Evolutionary conservation across 78 protist species (phyloP).

Genomic region (Dictyostelium capitatum): DNA sequence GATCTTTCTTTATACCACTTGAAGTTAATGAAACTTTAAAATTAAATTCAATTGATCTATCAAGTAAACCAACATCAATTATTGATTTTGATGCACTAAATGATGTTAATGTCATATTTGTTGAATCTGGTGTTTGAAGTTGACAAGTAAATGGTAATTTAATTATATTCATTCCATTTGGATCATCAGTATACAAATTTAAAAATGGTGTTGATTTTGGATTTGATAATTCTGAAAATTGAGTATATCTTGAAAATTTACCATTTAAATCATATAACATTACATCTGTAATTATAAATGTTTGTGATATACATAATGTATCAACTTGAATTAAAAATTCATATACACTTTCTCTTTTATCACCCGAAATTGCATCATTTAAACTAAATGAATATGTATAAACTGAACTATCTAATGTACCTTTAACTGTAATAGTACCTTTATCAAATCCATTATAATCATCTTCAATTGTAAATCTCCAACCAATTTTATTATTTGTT

Average conservation of each 20-base stretch:
- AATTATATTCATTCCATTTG: neutral
- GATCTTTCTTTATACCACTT: neutral
- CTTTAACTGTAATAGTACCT: neutral
- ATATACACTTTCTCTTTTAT: neutral
- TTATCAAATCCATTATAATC: slow-evolving; percentile 1
- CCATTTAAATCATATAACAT: neutral
- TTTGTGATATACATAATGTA: neutral
- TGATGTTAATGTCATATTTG: neutral
- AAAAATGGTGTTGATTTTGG: neutral
- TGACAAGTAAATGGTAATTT: neutral
- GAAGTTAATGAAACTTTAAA: neutral
- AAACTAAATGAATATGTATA: neutral
- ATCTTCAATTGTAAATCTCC: neutral
- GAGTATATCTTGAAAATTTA: neutral
- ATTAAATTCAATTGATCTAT: neutral
- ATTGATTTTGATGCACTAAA: neutral
- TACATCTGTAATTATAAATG: neutral
- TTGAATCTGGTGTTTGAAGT: neutral
- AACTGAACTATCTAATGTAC: neutral
- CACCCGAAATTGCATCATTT: neutral
- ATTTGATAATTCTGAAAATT: neutral
- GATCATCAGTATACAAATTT: neutral
- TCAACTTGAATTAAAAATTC: neutral
- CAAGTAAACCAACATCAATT: neutral
- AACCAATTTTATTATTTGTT: neutral